phyloP scores from a whole-genome alignment of 2,329 filamentous ascomycete species.

The Diaporthe destruens region DNA sequence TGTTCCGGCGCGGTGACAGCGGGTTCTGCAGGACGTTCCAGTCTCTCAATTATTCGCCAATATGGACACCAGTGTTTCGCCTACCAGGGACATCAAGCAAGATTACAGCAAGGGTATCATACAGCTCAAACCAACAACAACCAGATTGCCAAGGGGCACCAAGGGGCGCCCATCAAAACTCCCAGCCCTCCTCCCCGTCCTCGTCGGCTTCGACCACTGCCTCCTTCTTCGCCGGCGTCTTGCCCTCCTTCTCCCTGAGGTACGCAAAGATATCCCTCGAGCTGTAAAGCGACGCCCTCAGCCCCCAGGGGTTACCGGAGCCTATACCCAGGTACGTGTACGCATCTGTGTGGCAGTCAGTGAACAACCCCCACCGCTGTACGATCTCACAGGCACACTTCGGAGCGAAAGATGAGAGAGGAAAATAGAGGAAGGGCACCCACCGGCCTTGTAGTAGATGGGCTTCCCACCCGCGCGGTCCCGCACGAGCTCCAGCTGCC shows the following conservation, averaged over 20 bases:
- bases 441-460: constrained; percentile 85
- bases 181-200: not conserved
- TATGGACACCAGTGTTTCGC: not conserved
- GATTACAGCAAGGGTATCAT: constrained; percentile 36
- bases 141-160: not conserved
- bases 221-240: constrained; percentile 23
- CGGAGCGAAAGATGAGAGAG: not conserved
- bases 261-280: constrained; percentile 57
- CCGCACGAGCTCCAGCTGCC: constrained; percentile 71
- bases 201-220: constrained; percentile 10
- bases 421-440: constrained; percentile 49
- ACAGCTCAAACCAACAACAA: not conserved
- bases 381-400: not conserved
- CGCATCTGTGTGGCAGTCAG: constrained; percentile 62
- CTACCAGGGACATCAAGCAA: constrained; percentile 9
- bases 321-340: constrained; percentile 76
- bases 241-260: constrained; percentile 37
- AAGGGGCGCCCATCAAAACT: constrained; percentile 15
- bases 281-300: constrained; percentile 70
- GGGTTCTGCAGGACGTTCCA: not conserved
- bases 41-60: not conserved
- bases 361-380: not conserved
- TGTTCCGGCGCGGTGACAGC: not conserved
- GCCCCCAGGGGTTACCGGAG: constrained; percentile 70
- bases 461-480: constrained; percentile 52